These are phyloP conservation scores for Hemisphaericaspora lyxosophila DNA, from an alignment of 1,139 yeast species.

Conservation along the genomic window DNA sequence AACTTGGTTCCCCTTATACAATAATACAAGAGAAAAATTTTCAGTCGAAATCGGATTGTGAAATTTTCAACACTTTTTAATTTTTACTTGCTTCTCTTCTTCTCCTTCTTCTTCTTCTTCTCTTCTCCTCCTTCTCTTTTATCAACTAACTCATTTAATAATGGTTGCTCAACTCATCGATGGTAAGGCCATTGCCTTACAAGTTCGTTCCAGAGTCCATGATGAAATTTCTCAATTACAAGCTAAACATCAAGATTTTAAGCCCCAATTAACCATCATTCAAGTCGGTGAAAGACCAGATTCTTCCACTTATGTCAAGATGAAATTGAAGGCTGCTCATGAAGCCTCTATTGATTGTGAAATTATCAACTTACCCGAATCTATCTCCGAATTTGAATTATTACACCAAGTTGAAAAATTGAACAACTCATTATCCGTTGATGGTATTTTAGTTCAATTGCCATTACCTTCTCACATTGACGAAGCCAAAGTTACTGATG, in stretches of 20 bases:
- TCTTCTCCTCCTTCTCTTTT: slow-evolving; percentile 4
- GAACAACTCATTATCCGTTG: slow-evolving; percentile 68
- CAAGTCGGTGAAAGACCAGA: slow-evolving; percentile 93
- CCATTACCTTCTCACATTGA: slow-evolving; percentile 84
- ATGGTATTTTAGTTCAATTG: slow-evolving; percentile 88
- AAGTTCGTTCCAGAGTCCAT: slow-evolving; percentile 49
- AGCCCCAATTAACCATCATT: slow-evolving; percentile 77
- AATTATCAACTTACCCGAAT: slow-evolving; percentile 65
- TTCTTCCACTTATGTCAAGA: slow-evolving; percentile 89
- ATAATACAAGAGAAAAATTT: too few species aligned
- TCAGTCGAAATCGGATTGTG: too few species aligned
- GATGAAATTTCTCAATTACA: slow-evolving; percentile 59
- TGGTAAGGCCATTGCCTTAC: slow-evolving; percentile 69
- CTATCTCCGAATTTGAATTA: slow-evolving; percentile 56
- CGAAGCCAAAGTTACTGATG: slow-evolving; percentile 74
- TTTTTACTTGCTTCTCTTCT: background rate
- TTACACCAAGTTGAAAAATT: slow-evolving; percentile 58
- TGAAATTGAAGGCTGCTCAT: slow-evolving; percentile 90
- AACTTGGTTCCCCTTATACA: too few species aligned
- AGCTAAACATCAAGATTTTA: slow-evolving; percentile 56
- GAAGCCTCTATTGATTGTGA: slow-evolving; percentile 79
- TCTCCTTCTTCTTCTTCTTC: slow-evolving; percentile 2
- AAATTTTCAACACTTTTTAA: background rate
- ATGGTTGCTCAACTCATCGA: slow-evolving; percentile 53
- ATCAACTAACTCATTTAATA: slow-evolving; percentile 3